Evolutionary conservation across 1,284 basidiomycete genomes (phyloP), one percentile per base, ranked within the genome.

Genomic region (Boletellus dicymbophilus): DNA sequence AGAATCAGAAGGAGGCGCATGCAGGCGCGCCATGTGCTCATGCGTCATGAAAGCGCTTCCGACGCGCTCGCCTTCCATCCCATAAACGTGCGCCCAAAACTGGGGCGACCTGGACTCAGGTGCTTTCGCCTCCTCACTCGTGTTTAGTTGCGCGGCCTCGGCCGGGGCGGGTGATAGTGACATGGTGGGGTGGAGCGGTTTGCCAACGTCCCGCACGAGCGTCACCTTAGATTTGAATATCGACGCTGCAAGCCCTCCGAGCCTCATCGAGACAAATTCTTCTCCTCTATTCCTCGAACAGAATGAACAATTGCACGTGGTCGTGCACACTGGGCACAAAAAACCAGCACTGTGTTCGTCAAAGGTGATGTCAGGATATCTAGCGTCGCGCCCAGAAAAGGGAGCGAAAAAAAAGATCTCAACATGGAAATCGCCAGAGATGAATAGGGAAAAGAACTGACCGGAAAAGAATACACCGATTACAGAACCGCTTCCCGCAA

Each of bases 71-170:
- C 68, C 65, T 43, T 66, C 57, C 28, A 69, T 37, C 15, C 63
- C 63, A 7, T 66, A 69, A 7, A 70, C 66, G 26, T 68, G 66
- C 9, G 67, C 68, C 65, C 65, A 69, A 16, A 69, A 69, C n/a
- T 38, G 55, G 1, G 64, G 4, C 1, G 48, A 26, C 8, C 20
- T 16, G 22, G 11, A n/a, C 7, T 7, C 13, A 12, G 21, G 0
- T 20, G 42, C 20, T n/a, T n/a, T n/a, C n/a, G n/a, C n/a, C n/a
- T n/a, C n/a, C 42, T 11, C 16, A 12, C 31, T 26, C 18, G 16
- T 22, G 12, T 20, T n/a, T 7, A 8, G 30, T 25, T 25, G 42
- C 7, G 22, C 26, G 13, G 9, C 31, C 16, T 12, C 9, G 16
- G 12, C 11, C 11, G 40, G n/a, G n/a, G n/a, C n/a, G n/a, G n/a